Conservation (phyloP, 116 monocot species). For the Phalaenopsis hybrid region DNA sequence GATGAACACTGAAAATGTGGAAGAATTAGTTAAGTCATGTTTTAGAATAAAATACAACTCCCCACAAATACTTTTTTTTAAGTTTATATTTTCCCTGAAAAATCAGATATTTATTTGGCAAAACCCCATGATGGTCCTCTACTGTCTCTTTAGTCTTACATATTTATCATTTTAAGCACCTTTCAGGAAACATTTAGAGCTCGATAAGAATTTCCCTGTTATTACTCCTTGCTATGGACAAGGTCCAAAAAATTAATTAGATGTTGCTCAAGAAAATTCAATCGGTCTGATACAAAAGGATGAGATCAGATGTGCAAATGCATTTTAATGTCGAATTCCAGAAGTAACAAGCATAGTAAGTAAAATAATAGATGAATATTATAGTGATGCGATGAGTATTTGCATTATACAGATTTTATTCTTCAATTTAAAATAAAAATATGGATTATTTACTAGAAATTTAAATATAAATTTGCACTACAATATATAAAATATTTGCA, state of each 20-base stretch:
- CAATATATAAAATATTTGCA: neutral
- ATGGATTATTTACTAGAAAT: neutral
- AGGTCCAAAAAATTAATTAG: neutral
- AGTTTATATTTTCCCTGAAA: no score
- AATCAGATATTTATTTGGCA: neutral
- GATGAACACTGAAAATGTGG: conserved; percentile 54
- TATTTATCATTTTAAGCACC: neutral
- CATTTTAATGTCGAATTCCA: neutral
- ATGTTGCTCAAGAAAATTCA: neutral
- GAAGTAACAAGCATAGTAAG: neutral
- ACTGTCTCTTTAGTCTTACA: neutral
- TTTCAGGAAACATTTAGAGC: neutral
- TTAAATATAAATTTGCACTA: neutral
- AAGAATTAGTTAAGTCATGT: neutral
- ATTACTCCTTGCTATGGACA: neutral
- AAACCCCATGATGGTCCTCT: neutral
- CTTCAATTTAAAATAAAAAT: neutral
- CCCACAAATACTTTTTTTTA: neutral
- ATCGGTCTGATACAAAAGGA: neutral
- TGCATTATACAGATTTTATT: neutral
- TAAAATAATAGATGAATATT: neutral
- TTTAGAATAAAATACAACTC: neutral
- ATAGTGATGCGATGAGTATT: neutral
- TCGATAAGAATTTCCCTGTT: neutral
- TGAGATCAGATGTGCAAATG: neutral